Conservation (phyloP, 2,329 filamentous ascomycete genomes). For the Massarina eburnea region DNA sequence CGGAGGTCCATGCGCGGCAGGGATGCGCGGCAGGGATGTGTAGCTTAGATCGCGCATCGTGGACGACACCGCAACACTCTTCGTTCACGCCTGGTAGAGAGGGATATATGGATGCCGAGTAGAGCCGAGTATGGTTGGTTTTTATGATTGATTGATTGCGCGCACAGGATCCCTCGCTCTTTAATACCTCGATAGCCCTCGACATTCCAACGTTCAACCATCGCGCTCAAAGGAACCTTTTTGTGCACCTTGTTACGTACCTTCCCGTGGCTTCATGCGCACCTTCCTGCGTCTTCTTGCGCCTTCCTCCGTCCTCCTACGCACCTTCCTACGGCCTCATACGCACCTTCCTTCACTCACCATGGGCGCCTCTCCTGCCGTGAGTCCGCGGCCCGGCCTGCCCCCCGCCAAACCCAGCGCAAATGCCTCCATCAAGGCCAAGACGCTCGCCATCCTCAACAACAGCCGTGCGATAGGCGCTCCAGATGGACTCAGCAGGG, state of each 20-base stretch:
- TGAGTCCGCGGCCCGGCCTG: slow-evolving; percentile 31
- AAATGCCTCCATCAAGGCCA: slow-evolving; percentile 26
- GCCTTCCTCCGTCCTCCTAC: too few relatives aligned
- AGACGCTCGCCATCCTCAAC: slow-evolving; percentile 37
- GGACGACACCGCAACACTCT: not conserved
- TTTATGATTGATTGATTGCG: too few relatives aligned
- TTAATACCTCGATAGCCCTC: too few relatives aligned
- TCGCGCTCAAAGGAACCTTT: too few relatives aligned
- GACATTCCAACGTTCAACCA: too few relatives aligned
- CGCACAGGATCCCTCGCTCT: too few relatives aligned
- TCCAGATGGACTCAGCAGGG: slow-evolving; percentile 12
- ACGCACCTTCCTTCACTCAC: slow-evolving; percentile 2
- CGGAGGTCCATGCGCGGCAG: not conserved
- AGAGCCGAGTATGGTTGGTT: too few relatives aligned
- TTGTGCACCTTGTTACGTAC: not conserved
- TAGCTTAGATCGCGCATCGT: not conserved
- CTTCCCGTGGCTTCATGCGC: too few relatives aligned
- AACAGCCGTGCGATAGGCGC: slow-evolving; percentile 17
- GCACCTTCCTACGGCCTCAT: too few relatives aligned
- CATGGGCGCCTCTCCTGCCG: slow-evolving; percentile 29
- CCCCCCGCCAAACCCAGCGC: slow-evolving; percentile 16
- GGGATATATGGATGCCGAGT: not conserved
- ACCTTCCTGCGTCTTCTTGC: too few relatives aligned
- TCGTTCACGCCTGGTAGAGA: not conserved
- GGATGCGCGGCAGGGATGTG: not conserved